phyloP scores from a whole-genome alignment of 495 filamentous ascomycete species.

The Bombardia bombarda region DNA sequence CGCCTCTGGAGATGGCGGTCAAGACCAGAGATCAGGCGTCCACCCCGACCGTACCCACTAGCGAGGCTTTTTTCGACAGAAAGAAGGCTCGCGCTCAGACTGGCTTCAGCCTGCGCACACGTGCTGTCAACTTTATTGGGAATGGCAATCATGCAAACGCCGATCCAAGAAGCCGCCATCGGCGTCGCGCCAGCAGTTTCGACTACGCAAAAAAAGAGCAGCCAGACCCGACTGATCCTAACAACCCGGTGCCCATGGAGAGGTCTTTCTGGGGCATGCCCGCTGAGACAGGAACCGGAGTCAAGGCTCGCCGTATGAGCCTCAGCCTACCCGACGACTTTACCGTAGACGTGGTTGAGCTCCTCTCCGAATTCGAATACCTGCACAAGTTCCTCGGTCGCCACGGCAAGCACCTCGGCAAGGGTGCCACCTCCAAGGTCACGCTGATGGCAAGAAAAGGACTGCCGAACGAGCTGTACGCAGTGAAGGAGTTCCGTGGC shows the following conservation, averaged over 20 bases:
- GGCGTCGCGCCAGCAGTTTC: constrained; percentile 29
- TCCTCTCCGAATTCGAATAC: constrained; percentile 52
- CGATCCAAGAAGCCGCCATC: too few relatives aligned
- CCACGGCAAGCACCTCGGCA: constrained; percentile 58
- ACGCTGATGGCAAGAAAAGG: constrained; percentile 57
- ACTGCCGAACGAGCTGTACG: constrained; percentile 49
- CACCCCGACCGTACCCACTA: constrained; percentile 26
- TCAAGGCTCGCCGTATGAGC: constrained; percentile 58
- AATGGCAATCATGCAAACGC: too few relatives aligned
- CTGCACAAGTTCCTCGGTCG: constrained; percentile 49
- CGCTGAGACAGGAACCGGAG: constrained; percentile 52
- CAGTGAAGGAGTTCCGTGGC: constrained; percentile 70
- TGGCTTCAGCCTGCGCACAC: constrained; percentile 35
- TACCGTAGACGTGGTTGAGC: constrained; percentile 52
- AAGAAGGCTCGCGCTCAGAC: constrained; percentile 42
- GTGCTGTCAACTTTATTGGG: constrained; percentile 20
- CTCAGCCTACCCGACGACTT: constrained; percentile 57
- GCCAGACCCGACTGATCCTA: constrained; percentile 4
- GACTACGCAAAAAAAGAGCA: constrained; percentile 20
- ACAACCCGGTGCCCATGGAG: constrained; percentile 17
- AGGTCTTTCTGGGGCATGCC: constrained; percentile 43
- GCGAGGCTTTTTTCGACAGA: constrained; percentile 32
- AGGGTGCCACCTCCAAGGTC: constrained; percentile 66
- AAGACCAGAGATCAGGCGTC: constrained; percentile 22
- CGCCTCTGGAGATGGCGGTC: constrained; percentile 28